Evolutionary conservation across 164 flowering plant genomes (phyloP).

Genomic region (Warburgia ugandensis): DNA sequence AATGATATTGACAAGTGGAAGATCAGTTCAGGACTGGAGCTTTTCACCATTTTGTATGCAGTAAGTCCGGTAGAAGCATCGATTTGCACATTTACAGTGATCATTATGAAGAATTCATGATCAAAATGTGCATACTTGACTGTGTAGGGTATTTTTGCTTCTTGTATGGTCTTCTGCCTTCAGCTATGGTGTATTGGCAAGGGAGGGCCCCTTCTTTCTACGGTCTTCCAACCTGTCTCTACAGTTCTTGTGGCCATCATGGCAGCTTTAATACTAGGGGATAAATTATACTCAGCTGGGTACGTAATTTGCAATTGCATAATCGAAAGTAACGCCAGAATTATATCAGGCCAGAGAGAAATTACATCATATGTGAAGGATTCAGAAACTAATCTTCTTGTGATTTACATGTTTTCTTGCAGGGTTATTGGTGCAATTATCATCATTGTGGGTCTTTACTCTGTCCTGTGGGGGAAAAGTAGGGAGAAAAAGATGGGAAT

Average conservation of each 20-base stretch:
- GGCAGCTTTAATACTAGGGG: conserved; percentile 58
- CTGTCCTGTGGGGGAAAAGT: conserved; percentile 76
- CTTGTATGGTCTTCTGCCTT: conserved; percentile 53
- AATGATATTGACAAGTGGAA: conserved; percentile 8
- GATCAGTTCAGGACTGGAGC: conserved; percentile 12
- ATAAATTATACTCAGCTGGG: conserved; percentile 63
- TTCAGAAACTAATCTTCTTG: too few relatives aligned
- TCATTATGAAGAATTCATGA: too few relatives aligned
- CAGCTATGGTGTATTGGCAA: conserved; percentile 75
- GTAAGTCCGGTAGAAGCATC: too few relatives aligned
- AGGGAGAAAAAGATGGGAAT: conserved; percentile 35
- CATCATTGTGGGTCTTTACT: conserved; percentile 55
- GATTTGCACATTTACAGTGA: too few relatives aligned
- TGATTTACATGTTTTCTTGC: too few relatives aligned
- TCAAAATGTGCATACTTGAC: too few relatives aligned
- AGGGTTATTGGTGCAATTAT: conserved; percentile 53
- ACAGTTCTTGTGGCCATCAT: conserved; percentile 55
- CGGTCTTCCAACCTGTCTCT: conserved; percentile 63
- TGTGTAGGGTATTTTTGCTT: conserved; percentile 71
- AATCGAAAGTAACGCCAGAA: too few relatives aligned
- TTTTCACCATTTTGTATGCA: conserved; percentile 9
- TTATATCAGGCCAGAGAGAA: too few relatives aligned
- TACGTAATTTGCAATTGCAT: too few relatives aligned
- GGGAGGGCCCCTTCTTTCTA: conserved; percentile 65
- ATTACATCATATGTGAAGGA: too few relatives aligned